Percentiles rank a stretch among this genome's conserved stretches.
phyloP scores from a whole-genome alignment of 306 rosid genomes.

The Quercus berberidifolia region DNA sequence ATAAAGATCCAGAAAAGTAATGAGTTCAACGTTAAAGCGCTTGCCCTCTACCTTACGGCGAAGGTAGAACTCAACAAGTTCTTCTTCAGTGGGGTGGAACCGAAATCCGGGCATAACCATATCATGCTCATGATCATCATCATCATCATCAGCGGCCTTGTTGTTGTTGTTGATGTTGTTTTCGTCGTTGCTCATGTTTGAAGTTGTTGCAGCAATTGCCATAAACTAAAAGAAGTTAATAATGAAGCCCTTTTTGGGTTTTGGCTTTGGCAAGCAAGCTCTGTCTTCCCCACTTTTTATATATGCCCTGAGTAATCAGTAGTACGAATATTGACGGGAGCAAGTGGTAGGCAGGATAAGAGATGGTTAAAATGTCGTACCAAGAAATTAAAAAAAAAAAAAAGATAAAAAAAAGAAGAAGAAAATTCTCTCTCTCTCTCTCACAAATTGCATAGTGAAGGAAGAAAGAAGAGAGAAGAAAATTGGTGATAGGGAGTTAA shows the following conservation, averaged over 20 bases:
- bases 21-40: constrained; percentile 96
- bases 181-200: constrained; percentile 47
- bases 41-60: constrained; percentile 99
- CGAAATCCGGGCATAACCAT: constrained; percentile 98
- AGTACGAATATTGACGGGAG: constrained; percentile 22
- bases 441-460: too few relatives aligned
- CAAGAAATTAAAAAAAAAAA: neutral
- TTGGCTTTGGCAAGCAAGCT: neutral
- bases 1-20: constrained; percentile 97
- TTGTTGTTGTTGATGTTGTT: constrained; percentile 8
- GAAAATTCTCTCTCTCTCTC: neutral
- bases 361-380: constrained; percentile 24
- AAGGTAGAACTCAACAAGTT: constrained; percentile 96
- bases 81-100: constrained; percentile 98
- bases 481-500: constrained; percentile 29
- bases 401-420: neutral
- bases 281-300: constrained; percentile 2
- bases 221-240: constrained; percentile 31
- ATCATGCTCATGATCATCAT: constrained; percentile 80
- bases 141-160: constrained; percentile 9
- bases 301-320: constrained; percentile 9
- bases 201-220: constrained; percentile 66
- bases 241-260: constrained; percentile 5
- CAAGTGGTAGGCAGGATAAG: constrained; percentile 38
- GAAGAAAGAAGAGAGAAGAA: constrained; percentile 5